phyloP scores from a whole-genome alignment of 345 rosid genomes.

The Gossypium mustelinum region DNA sequence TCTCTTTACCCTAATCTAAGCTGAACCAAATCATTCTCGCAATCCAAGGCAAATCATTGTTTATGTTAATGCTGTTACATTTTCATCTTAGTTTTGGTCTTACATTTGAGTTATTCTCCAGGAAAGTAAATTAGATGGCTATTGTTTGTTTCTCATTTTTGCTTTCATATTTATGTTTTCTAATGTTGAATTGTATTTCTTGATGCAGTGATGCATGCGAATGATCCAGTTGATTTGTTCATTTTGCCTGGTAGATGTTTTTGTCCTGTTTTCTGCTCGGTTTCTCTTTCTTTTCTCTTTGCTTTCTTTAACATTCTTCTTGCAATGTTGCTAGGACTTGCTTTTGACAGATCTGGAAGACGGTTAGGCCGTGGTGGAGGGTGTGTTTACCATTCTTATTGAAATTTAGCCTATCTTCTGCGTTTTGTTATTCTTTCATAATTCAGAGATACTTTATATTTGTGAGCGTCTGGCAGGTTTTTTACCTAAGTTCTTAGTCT shows the following conservation, averaged over 20 bases:
- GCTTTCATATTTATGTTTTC: conserved; percentile 1
- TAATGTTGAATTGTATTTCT: conserved; percentile 15
- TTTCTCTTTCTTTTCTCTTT: background rate
- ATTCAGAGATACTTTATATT: background rate
- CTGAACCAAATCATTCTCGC: background rate
- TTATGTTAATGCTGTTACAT: background rate
- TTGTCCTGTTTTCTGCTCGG: background rate
- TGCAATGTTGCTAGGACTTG: conserved; percentile 58
- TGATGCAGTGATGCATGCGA: conserved; percentile 69
- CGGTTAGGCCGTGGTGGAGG: conserved; percentile 99
- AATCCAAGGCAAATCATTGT: background rate
- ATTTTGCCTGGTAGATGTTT: conserved; percentile 71
- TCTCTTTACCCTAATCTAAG: background rate
- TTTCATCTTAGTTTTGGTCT: background rate
- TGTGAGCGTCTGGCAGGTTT: background rate
- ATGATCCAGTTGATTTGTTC: conserved; percentile 72
- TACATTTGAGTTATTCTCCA: background rate
- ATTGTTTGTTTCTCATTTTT: background rate
- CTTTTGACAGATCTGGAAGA: conserved; percentile 84
- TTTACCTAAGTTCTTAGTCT: background rate
- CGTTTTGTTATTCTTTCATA: background rate
- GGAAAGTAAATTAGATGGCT: background rate
- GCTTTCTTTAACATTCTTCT: background rate
- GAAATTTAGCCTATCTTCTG: background rate
- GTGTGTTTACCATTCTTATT: conserved; percentile 33